Percentiles rank a stretch among this genome's conserved stretches.
Evolutionary conservation across 225 moss, liverwort and hornwort genomes (phyloP).

Genomic region (Takakia lepidozioides): DNA sequence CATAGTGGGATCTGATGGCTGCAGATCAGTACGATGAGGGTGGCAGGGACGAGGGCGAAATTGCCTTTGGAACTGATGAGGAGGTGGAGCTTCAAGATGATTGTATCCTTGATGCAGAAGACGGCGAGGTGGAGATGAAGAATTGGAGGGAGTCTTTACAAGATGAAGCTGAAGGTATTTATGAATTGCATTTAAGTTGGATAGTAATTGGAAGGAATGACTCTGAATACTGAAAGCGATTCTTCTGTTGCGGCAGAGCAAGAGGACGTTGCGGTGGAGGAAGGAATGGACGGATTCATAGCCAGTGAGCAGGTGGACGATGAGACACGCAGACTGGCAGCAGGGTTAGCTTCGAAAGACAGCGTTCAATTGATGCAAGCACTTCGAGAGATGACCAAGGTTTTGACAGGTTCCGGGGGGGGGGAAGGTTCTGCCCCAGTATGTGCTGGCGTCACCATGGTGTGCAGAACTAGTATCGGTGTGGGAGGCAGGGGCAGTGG

Average conservation of each 20-base stretch:
- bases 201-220: conserved; percentile 56
- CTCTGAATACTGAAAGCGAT: conserved; percentile 52
- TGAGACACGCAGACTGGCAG: conserved; percentile 60
- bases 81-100: too few relatives aligned
- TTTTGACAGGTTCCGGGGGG: conserved; percentile 43
- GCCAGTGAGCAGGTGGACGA: conserved; percentile 57
- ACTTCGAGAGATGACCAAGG: conserved; percentile 54
- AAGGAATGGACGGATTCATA: conserved; percentile 9
- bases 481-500: conserved; percentile 60
- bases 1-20: conserved; percentile 16
- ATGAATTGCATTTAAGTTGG: too few relatives aligned
- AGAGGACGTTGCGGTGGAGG: conserved; percentile 16
- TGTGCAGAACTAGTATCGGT: conserved; percentile 68
- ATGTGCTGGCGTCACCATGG: conserved; percentile 78
- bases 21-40: conserved; percentile 61
- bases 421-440: conserved; percentile 56
- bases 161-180: too few relatives aligned
- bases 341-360: conserved; percentile 56
- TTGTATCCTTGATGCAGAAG: too few relatives aligned
- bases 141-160: conserved; percentile 79
- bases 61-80: too few relatives aligned
- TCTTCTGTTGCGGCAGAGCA: conserved; percentile 47
- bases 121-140: conserved; percentile 53
- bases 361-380: conserved; percentile 44
- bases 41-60: too few relatives aligned